Evolutionary conservation across 2,329 filamentous ascomycete species (phyloP).

Genomic region (Mycosphaerella arachidis): DNA sequence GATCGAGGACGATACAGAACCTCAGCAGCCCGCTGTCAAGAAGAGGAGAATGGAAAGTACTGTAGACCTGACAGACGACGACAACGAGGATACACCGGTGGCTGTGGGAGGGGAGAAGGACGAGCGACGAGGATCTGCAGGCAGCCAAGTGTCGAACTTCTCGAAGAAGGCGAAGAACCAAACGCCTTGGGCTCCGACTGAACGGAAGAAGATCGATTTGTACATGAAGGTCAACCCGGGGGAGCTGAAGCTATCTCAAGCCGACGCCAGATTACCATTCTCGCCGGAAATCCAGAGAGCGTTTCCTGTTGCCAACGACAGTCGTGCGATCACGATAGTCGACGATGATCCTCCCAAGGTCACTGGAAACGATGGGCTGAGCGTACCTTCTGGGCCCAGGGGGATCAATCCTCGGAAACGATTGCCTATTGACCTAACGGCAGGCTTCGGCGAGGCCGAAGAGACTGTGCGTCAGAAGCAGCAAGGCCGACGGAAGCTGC

Average conservation of each 20-base stretch:
- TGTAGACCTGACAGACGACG: slow-evolving; percentile 3
- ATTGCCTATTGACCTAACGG: background rate
- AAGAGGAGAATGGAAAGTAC: background rate
- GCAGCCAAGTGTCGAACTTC: background rate
- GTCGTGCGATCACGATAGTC: background rate
- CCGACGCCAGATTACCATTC: background rate
- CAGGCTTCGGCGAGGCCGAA: background rate
- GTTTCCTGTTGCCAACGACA: background rate
- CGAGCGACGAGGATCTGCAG: background rate
- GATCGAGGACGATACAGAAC: background rate
- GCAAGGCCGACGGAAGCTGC: background rate
- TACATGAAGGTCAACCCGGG: background rate
- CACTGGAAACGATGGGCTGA: background rate
- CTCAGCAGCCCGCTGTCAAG: background rate
- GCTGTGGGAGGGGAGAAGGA: background rate
- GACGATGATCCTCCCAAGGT: background rate
- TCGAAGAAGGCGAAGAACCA: background rate
- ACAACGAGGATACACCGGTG: background rate
- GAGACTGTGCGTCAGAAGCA: background rate
- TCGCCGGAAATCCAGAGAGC: background rate
- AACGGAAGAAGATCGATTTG: background rate
- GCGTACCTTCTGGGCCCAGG: background rate
- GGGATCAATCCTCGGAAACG: background rate
- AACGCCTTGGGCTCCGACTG: background rate
- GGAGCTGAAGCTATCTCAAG: background rate